Percentiles rank a stretch among this genome's conserved stretches.
phyloP scores from a whole-genome alignment of 129 eudicot species.

The Gnaphalium uliginosum region DNA sequence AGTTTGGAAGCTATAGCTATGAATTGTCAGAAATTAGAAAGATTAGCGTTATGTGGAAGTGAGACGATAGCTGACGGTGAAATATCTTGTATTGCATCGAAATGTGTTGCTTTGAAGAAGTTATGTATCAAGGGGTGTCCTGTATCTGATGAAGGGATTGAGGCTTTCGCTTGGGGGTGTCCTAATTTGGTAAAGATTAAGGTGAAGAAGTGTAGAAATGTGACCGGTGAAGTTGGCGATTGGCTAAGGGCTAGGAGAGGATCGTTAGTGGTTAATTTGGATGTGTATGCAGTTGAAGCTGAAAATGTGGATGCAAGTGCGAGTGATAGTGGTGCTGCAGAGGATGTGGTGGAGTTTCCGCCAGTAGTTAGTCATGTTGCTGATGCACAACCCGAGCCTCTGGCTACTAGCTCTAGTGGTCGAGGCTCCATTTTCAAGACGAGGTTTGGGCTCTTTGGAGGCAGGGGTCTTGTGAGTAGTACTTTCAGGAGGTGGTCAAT shows the following conservation, averaged over 20 bases:
- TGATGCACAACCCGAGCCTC: constrained; percentile 35
- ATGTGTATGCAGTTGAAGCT: constrained; percentile 60
- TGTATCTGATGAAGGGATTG: constrained; percentile 46
- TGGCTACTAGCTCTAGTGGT: constrained; percentile 41
- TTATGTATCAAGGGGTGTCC: constrained; percentile 50
- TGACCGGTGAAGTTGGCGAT: constrained; percentile 63
- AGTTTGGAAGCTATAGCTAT: constrained; percentile 44
- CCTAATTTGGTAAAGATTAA: constrained; percentile 48
- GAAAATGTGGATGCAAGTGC: constrained; percentile 62
- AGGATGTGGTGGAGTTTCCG: constrained; percentile 52
- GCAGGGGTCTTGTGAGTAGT: constrained; percentile 60
- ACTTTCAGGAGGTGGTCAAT: constrained; percentile 63
- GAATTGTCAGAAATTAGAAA: constrained; percentile 39
- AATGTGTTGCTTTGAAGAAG: constrained; percentile 50
- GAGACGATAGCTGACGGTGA: constrained; percentile 47
- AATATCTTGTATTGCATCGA: constrained; percentile 46
- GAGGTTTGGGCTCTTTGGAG: constrained; percentile 63
- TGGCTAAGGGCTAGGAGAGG: constrained; percentile 69
- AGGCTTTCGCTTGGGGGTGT: constrained; percentile 51
- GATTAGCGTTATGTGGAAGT: constrained; percentile 48
- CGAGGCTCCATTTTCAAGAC: constrained; percentile 48
- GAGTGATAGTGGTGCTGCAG: constrained; percentile 57
- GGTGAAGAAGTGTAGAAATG: constrained; percentile 72
- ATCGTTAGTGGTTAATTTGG: constrained; percentile 67
- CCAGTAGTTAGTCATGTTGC: constrained; percentile 30